Evolutionary conservation across 768 basidiomycete genomes (phyloP).

Genomic region (Termitomyces sp.): DNA sequence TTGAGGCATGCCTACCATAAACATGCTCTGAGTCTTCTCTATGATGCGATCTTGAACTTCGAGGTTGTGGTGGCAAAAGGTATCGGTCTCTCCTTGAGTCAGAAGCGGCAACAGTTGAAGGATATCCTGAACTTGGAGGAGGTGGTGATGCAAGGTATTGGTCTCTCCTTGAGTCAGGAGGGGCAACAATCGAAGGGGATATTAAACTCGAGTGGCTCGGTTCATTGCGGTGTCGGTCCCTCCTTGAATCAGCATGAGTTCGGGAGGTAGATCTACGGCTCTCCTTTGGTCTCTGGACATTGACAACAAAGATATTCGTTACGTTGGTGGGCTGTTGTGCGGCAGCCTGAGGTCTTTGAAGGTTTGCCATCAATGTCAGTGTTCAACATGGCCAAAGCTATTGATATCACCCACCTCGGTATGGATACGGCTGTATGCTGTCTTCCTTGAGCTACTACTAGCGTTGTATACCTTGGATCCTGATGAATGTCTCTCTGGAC

Average conservation of each 20-base stretch:
- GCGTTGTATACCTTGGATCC: background rate
- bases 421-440: background rate
- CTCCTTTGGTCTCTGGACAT: background rate
- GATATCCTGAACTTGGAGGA: background rate
- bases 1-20: background rate
- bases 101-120: background rate
- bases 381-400: background rate
- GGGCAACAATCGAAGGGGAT: background rate
- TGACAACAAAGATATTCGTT: background rate
- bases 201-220: background rate
- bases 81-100: background rate
- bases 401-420: background rate
- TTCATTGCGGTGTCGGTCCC: background rate
- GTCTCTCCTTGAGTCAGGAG: background rate
- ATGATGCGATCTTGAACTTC: too few relatives aligned
- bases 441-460: background rate
- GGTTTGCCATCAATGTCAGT: background rate
- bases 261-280: background rate
- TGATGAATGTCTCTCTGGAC: background rate
- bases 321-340: too few relatives aligned
- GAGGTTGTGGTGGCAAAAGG: too few relatives aligned
- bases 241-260: background rate
- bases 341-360: background rate
- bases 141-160: background rate
- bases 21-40: background rate